Conservation (phyloP, 257 asterid species). For the Echites panduratus region DNA sequence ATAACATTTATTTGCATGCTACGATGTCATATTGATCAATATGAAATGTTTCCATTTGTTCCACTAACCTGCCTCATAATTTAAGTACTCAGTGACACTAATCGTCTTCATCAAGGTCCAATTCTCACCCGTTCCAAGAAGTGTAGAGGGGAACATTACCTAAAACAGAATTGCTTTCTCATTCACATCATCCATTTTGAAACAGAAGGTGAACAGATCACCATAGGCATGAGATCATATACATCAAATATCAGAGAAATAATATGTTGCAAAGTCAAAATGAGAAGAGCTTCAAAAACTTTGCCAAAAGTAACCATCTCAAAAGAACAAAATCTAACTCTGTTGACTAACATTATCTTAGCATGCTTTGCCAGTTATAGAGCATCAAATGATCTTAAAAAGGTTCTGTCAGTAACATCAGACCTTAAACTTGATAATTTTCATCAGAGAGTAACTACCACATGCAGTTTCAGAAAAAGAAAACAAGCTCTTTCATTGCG, state of each 20-base stretch:
- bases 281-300: background rate
- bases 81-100: slow-evolving; percentile 93
- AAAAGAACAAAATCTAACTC: background rate
- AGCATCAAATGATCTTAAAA: background rate
- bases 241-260: background rate
- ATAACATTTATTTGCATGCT: background rate
- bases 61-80: slow-evolving; percentile 87
- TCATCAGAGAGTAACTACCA: background rate
- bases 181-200: slow-evolving; percentile 1
- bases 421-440: too few relatives aligned
- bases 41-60: background rate
- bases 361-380: background rate
- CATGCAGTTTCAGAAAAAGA: slow-evolving; percentile 1
- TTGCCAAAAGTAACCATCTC: background rate
- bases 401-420: background rate
- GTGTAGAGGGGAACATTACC: slow-evolving; percentile 96
- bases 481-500: background rate
- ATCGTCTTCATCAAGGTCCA: slow-evolving; percentile 98
- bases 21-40: background rate
- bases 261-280: background rate
- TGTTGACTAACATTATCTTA: background rate
- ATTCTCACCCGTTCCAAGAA: slow-evolving; percentile 87
- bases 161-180: slow-evolving; percentile 22
- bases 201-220: background rate
- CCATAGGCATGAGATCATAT: background rate